Base-by-base conservation (phyloP, 306 rosid species). In the Senna tora region DNA sequence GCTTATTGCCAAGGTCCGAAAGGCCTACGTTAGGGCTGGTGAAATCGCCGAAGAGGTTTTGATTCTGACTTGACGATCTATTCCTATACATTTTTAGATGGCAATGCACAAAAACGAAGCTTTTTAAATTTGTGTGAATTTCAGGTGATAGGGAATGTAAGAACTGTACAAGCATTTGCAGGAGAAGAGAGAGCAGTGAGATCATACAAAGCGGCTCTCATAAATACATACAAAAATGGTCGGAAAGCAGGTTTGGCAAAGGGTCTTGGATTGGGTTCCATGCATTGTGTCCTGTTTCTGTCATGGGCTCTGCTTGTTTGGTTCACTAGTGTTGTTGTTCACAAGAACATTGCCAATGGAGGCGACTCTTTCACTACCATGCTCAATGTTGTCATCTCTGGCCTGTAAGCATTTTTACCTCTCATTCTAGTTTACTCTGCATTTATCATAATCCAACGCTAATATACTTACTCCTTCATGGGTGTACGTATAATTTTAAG, bases 311-410 rank as follows among this genome's bases (percentile, higher is more conserved):
- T 94, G 87, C 95, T 94, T 41, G 90, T 91, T 58, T 91, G 99
- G 96, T 94, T 77, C 87, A 91, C 92, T 22, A 94, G 99, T 72
- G 5, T 94, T 61, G 85, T 91, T 73, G 99, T 94, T 75, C 99
- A 94, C 84, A 94, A 91, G 87, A 68, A 78, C 9, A 89, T 94
- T 20, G 88, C 97, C 71, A 85, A 91, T 80, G 97, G 99, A 0
- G 99, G 99, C 33, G 96, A 94, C 19, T 89, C 99, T 56, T 94
- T 94, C 89, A 91, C 97, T 30, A 94, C 98, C 77, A 91, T 94
- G 98, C 96, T 94, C 75, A 94, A 94, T 62, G 98, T 94, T 54
- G 98, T 94, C 1, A 91, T 94, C 74, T 82, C 98, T 75, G 98
- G 98, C 89, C 87, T 94, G 98, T 94, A 84, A 84, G 98, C 65